Percentiles rank a stretch among this genome's conserved stretches.
These are phyloP conservation scores for Selaginella moellendorffii DNA, from an alignment of 75 land plant species.

Conservation along the genomic window DNA sequence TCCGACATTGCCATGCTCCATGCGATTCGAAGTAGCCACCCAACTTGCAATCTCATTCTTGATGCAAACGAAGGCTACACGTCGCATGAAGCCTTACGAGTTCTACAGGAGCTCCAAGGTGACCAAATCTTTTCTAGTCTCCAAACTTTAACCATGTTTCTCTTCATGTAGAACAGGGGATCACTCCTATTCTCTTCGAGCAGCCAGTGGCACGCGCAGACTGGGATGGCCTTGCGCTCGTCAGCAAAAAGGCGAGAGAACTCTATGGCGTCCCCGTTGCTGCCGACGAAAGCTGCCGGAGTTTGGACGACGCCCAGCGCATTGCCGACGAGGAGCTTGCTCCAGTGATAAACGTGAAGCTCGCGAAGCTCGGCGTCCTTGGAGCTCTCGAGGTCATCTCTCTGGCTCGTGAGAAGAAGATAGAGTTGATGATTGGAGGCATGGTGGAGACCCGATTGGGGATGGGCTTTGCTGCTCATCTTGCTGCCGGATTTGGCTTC, in stretches of 20 bases:
- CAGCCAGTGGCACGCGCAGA: slow-evolving; percentile 74
- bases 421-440: slow-evolving; percentile 69
- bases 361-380: slow-evolving; percentile 61
- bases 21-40: slow-evolving; percentile 50
- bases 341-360: slow-evolving; percentile 68
- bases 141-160: not conserved
- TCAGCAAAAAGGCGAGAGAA: slow-evolving; percentile 38
- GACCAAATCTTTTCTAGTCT: not conserved
- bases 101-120: slow-evolving; percentile 66
- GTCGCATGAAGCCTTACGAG: slow-evolving; percentile 48
- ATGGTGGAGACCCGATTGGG: slow-evolving; percentile 83
- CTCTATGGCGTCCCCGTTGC: slow-evolving; percentile 69
- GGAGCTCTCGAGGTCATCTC: slow-evolving; percentile 47
- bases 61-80: slow-evolving; percentile 80
- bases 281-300: slow-evolving; percentile 82
- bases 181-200: slow-evolving; percentile 64
- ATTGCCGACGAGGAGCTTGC: slow-evolving; percentile 48
- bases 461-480: slow-evolving; percentile 83
- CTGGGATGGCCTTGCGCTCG: slow-evolving; percentile 60
- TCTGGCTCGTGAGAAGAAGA: slow-evolving; percentile 33
- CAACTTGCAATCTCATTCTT: slow-evolving; percentile 48
- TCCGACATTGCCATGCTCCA: slow-evolving; percentile 48
- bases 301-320: slow-evolving; percentile 40
- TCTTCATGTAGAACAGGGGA: slow-evolving; percentile 34
- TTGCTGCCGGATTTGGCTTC: slow-evolving; percentile 74